A percentile compares a stretch with the other conserved stretches of the same genome.
Conservation (phyloP, 78 protist species). For the Dictyostelium firmibasis region DNA sequence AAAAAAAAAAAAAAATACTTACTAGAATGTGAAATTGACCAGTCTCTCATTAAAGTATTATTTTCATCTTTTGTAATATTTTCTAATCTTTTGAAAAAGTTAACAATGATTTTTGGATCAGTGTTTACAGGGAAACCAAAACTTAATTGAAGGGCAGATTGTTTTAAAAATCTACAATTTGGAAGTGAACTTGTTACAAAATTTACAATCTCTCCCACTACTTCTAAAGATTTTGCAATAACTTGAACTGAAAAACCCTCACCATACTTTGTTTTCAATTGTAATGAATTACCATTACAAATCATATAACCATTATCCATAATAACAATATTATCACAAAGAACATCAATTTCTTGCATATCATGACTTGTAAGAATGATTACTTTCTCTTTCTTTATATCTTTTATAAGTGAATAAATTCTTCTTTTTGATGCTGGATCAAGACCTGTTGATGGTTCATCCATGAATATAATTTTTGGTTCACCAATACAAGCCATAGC, state of each 20-base stretch:
- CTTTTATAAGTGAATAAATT: constrained; percentile 80
- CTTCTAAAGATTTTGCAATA: constrained; percentile 15
- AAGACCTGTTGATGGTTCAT: constrained; percentile 91
- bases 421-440: constrained; percentile 81
- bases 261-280: constrained; percentile 90
- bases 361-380: constrained; percentile 87
- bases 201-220: not conserved
- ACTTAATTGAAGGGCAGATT: constrained; percentile 19
- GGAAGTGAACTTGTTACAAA: constrained; percentile 7
- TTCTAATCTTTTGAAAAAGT: constrained; percentile 29
- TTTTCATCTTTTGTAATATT: not conserved
- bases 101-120: not conserved
- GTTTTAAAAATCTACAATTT: constrained; percentile 20
- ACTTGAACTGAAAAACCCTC: constrained; percentile 88
- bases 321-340: too few relatives aligned
- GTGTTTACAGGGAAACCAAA: constrained; percentile 57
- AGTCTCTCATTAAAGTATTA: constrained; percentile 7
- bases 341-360: constrained; percentile 89
- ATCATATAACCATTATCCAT: constrained; percentile 89
- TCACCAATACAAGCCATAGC: constrained; percentile 88
- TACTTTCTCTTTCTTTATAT: constrained; percentile 45
- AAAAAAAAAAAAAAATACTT: too few relatives aligned
- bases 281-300: constrained; percentile 89
- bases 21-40: constrained; percentile 49
- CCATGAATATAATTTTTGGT: constrained; percentile 80